A percentile compares a stretch with the other conserved stretches of the same genome.
phyloP scores from a whole-genome alignment of 139 green algal species.

The Mesostigma viride region DNA sequence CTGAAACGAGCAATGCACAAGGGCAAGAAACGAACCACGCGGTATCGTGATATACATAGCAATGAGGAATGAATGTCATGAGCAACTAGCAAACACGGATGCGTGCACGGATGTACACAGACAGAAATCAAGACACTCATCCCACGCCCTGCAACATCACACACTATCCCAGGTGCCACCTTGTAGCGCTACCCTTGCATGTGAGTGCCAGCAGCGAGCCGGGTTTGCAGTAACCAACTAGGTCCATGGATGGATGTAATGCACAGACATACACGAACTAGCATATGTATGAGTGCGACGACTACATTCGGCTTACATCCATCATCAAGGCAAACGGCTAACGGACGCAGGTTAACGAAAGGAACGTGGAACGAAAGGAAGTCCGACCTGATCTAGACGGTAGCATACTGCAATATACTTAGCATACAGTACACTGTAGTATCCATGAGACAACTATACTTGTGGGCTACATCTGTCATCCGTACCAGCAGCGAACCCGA shows the following conservation, averaged over 20 bases:
- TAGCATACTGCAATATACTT: not conserved
- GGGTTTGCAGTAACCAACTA: not conserved
- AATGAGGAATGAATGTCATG: too few relatives aligned
- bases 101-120: too few relatives aligned
- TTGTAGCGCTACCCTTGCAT: too few relatives aligned
- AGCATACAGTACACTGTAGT: not conserved
- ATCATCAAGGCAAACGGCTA: not conserved
- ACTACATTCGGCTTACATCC: not conserved
- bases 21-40: too few relatives aligned
- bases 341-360: not conserved
- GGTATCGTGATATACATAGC: too few relatives aligned
- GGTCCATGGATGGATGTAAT: not conserved
- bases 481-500: constrained; percentile 51
- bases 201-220: too few relatives aligned
- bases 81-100: too few relatives aligned
- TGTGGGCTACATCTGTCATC: not conserved
- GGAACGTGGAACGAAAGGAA: not conserved
- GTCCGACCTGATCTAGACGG: not conserved
- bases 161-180: too few relatives aligned
- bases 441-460: not conserved
- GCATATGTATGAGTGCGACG: not conserved
- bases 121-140: too few relatives aligned
- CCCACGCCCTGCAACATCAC: too few relatives aligned
- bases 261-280: constrained; percentile 2
- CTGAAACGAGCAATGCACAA: too few relatives aligned